These are phyloP conservation scores for Pyrus communis DNA, from an alignment of 306 rosid genomes.

Conservation along the genomic window DNA sequence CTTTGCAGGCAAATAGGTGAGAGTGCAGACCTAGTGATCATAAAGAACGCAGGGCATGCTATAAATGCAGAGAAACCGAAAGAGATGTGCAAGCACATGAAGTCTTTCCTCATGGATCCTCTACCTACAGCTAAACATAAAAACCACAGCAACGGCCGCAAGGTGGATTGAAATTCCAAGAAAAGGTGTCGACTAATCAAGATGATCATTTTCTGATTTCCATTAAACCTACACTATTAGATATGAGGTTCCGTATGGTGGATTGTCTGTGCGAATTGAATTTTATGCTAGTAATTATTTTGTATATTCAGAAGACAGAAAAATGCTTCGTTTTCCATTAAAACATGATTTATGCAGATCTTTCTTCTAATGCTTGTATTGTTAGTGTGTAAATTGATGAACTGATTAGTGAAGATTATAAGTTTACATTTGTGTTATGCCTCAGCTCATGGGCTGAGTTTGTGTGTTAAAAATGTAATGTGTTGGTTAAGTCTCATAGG, in stretches of 20 bases:
- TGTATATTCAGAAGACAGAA: background rate
- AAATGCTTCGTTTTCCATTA: background rate
- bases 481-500: too few relatives aligned
- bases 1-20: constrained; percentile 63
- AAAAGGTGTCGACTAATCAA: constrained; percentile 6
- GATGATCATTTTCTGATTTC: background rate
- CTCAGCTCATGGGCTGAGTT: too few relatives aligned
- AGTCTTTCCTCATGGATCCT: constrained; percentile 51
- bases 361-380: background rate
- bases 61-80: constrained; percentile 69
- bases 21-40: constrained; percentile 45
- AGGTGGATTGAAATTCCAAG: constrained; percentile 33
- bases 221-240: background rate
- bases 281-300: background rate
- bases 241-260: background rate
- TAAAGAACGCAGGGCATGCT: constrained; percentile 88
- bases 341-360: background rate
- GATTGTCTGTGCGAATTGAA: background rate
- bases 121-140: constrained; percentile 22
- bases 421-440: too few relatives aligned
- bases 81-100: constrained; percentile 47
- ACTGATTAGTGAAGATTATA: too few relatives aligned
- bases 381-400: too few relatives aligned
- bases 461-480: too few relatives aligned
- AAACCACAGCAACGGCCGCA: constrained; percentile 35